Evolutionary conservation across 2,329 filamentous ascomycete species (phyloP), one percentile per base, ranked within the genome.

Genomic region (Colletotrichum zoysiae): DNA sequence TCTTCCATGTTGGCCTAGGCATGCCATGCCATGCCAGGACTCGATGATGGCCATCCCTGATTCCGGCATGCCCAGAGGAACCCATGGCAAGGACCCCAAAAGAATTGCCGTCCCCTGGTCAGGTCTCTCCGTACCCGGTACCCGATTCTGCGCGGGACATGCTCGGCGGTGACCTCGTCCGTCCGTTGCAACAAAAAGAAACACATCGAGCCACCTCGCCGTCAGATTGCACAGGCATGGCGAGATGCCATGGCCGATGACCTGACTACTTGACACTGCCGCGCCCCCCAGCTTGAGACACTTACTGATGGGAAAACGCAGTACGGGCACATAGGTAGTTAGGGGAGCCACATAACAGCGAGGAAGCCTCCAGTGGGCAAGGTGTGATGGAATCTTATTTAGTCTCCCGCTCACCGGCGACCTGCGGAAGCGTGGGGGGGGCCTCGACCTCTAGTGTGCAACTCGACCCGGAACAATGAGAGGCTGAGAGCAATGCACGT

Each of bases 201-300:
- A 20, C 0, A 46, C 53, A 71, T 71, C 46, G 53, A 69, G 58
- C 69, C 59, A 71, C 60, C 57, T 64, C 65, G 65, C 58, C 59
- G 59, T 69, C 65, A 69, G 58, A 64, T 69, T 69, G 50, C 33
- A 23, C 38, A n/a, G 23, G 53, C 59, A 60, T 69, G 35, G 65
- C 65, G 68, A 71, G 69, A 71, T 71, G 65, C 38, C 46, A 69
- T 51, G 46, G 59, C 53, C 64, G 53, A 69, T 64, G 48, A 71
- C 58, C 69, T 71, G 65, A 64, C 58, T 40, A 69, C 65, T 64
- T 30, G 58, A 59, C 48, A 71, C 65, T 23, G 59, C 65, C 65
- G 64, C 65, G 59, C 18, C 53, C 23, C 40, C 40, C 48, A 16
- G 14, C 42, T 48, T 71, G 53, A 69, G 69, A 71, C 59, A 71